Evolutionary conservation across 306 rosid genomes (phyloP).

Genomic region (Macrotyloma uniflorum): DNA sequence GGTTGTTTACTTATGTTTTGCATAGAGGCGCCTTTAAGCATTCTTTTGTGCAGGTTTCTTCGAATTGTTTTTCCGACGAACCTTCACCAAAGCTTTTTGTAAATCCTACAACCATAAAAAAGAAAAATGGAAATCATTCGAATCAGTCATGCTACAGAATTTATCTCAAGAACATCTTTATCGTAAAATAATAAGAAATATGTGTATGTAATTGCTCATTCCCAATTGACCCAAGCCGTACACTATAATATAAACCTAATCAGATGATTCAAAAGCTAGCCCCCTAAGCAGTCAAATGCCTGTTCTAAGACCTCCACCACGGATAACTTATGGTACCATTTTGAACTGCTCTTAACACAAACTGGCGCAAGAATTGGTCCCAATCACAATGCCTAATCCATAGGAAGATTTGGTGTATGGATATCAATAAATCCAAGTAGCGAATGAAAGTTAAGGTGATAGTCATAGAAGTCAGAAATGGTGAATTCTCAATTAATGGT

Average conservation of each 20-base stretch:
- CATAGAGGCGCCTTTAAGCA: constrained; percentile 25
- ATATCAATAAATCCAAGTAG: neutral
- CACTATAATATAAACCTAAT: neutral
- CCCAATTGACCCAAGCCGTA: neutral
- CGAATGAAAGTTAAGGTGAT: neutral
- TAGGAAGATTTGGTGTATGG: neutral
- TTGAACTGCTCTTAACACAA: neutral
- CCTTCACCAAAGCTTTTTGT: constrained; percentile 80
- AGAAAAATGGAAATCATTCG: constrained; percentile 20
- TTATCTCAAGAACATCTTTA: neutral
- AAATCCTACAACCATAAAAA: constrained; percentile 63
- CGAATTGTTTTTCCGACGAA: constrained; percentile 83
- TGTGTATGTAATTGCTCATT: neutral
- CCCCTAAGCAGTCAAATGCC: neutral
- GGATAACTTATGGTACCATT: neutral
- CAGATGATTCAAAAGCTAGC: neutral
- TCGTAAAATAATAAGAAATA: neutral
- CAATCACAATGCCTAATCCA: neutral
- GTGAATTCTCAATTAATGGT: neutral
- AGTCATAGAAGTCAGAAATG: neutral
- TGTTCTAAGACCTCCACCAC: neutral
- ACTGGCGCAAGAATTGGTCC: neutral
- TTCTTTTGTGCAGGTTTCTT: constrained; percentile 66
- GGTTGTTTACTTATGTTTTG: constrained; percentile 8
- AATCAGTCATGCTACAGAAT: neutral